Evolutionary conservation across 352 stramenopile species (phyloP).

Genomic region (Phytophthora constricta): DNA sequence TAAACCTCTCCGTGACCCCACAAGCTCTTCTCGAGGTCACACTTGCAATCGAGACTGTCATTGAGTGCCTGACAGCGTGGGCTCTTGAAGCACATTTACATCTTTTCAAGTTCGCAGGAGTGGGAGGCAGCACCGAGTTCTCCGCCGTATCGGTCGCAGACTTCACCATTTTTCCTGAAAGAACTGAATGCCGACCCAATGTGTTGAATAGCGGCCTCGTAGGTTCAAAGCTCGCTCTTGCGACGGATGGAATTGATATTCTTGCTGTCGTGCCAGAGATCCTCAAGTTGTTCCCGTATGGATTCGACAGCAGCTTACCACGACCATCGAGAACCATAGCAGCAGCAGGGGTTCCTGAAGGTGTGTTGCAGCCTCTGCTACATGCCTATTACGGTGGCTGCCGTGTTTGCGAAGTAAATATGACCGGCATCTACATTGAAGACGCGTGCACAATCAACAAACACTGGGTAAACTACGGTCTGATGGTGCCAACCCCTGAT

Average conservation of each 20-base stretch:
- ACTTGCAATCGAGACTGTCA: conserved; percentile 1
- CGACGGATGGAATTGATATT: conserved; percentile 10
- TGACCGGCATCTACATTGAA: conserved; percentile 18
- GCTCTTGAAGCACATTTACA: conserved; percentile 19
- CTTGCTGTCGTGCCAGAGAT: conserved; percentile 11
- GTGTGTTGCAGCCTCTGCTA: conserved; percentile 11
- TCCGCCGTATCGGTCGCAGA: conserved; percentile 16
- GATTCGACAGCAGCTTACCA: conserved; percentile 9
- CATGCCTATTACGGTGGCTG: conserved; percentile 23
- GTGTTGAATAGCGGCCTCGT: conserved; percentile 12
- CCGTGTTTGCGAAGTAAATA: conserved; percentile 17
- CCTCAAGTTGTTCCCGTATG: conserved; percentile 19
- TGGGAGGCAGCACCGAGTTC: conserved; percentile 10
- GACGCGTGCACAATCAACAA: conserved; percentile 2
- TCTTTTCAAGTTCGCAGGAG: conserved; percentile 18
- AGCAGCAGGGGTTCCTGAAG: neutral
- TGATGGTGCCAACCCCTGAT: conserved; percentile 22
- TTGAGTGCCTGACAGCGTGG: conserved; percentile 12
- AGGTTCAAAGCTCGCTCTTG: conserved; percentile 7
- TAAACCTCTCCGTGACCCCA: conserved; percentile 19
- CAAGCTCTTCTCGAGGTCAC: conserved; percentile 13
- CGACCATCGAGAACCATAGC: conserved; percentile 4
- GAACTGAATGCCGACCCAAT: conserved; percentile 13
- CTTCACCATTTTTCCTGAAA: conserved; percentile 22
- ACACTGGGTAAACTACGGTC: conserved; percentile 21